Evolutionary conservation across 106 monocot species (phyloP).

Genomic region (Dendrobium officinale): DNA sequence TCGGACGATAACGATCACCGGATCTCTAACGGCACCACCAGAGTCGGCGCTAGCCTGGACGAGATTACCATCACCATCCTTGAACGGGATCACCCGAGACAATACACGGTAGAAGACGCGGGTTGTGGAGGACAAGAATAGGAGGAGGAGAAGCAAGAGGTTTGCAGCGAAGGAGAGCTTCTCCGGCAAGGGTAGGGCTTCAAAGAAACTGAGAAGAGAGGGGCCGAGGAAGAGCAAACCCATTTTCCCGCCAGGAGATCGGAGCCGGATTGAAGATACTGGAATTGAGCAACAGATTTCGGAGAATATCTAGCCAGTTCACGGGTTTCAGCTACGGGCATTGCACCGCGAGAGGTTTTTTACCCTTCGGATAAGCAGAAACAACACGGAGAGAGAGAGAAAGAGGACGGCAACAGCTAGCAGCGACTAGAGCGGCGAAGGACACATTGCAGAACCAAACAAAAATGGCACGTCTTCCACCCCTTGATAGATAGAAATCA

Average conservation of each 20-base stretch:
- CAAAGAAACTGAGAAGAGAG: slow-evolving; percentile 12
- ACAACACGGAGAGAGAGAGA: background rate
- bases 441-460: slow-evolving; percentile 6
- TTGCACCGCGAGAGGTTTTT: slow-evolving; percentile 19
- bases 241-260: slow-evolving; percentile 16
- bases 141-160: slow-evolving; percentile 17
- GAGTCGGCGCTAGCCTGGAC: background rate
- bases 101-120: slow-evolving; percentile 17
- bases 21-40: slow-evolving; percentile 5
- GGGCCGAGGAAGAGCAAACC: slow-evolving; percentile 8
- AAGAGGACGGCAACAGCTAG: background rate
- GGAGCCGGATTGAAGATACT: slow-evolving; percentile 2
- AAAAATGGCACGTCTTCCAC: background rate
- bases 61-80: slow-evolving; percentile 12
- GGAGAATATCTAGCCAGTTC: background rate
- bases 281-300: slow-evolving; percentile 3
- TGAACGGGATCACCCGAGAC: slow-evolving; percentile 8
- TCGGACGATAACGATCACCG: slow-evolving; percentile 7
- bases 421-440: slow-evolving; percentile 9
- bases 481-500: background rate
- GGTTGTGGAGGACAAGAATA: slow-evolving; percentile 18
- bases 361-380: slow-evolving; percentile 1
- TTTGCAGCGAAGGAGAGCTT: slow-evolving; percentile 20
- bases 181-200: slow-evolving; percentile 25
- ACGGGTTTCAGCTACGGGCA: slow-evolving; percentile 19